These are phyloP conservation scores for Fusarium continuum DNA, from an alignment of 2,329 filamentous ascomycete species.

Conservation along the genomic window DNA sequence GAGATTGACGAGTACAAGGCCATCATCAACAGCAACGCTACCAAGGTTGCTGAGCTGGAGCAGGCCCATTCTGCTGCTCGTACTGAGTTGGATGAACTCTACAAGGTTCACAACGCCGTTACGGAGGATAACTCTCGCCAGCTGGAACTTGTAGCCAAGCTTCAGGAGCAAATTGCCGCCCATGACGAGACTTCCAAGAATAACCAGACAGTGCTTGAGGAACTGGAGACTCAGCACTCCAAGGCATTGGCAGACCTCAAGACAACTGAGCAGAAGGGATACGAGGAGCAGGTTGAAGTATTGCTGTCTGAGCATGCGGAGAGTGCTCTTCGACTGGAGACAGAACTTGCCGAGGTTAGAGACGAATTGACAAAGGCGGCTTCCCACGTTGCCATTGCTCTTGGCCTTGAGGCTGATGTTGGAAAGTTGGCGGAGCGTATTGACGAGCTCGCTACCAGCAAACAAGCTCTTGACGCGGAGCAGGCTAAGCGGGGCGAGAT, in stretches of 20 bases:
- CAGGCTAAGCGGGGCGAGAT: constrained; percentile 68
- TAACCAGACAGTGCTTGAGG: constrained; percentile 61
- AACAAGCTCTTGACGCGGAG: constrained; percentile 67
- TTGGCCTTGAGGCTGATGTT: constrained; percentile 71
- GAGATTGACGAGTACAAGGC: constrained; percentile 85
- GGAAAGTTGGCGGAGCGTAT: constrained; percentile 73
- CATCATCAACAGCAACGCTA: constrained; percentile 73
- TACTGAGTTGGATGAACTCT: constrained; percentile 73
- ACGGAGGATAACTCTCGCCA: constrained; percentile 56
- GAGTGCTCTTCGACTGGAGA: constrained; percentile 64
- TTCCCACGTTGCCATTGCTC: constrained; percentile 67
- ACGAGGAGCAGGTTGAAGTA: constrained; percentile 65
- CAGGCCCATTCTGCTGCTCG: constrained; percentile 72
- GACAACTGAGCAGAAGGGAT: constrained; percentile 60
- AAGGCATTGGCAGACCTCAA: constrained; percentile 61
- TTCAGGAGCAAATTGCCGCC: constrained; percentile 67
- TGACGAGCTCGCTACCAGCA: constrained; percentile 63
- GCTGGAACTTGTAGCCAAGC: constrained; percentile 58
- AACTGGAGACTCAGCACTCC: constrained; percentile 60
- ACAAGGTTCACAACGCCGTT: constrained; percentile 65
- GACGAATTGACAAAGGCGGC: constrained; percentile 73
- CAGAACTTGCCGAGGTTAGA: constrained; percentile 71
- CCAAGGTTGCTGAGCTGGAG: constrained; percentile 79
- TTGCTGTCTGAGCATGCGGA: constrained; percentile 70
- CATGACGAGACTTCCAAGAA: constrained; percentile 67